Evolutionary conservation across 1,284 basidiomycete genomes (phyloP), one percentile per base, ranked within the genome.

Genomic region (Ganoderma boninense): DNA sequence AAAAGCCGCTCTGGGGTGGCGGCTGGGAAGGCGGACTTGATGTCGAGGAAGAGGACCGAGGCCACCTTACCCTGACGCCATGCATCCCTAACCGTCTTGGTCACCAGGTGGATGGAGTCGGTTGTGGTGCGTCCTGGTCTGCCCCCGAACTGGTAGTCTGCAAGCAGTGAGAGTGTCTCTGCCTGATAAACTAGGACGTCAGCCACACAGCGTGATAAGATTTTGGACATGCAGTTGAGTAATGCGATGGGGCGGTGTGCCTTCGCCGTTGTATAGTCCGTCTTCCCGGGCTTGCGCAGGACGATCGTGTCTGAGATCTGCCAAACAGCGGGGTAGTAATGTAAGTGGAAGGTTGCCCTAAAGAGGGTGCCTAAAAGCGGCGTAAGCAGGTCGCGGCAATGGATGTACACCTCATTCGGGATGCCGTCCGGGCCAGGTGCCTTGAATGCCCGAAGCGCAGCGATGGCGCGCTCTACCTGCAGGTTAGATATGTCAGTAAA

Each of bases 241-340:
- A 87, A 81, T 0, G 80, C 80, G 0, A 86, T 84, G 0, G 84
- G 85, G 0, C 83, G 73, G 67, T 82, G 85, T 0, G 84, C 74
- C 18, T 80, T 80, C 0, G 83, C 70, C 0, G 75, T 56, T 0
- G 74, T 69, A 73, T 87, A 86, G 70, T 80, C 77, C 0, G 78
- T 43, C 38, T 80, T 80, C 0, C 81, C 81, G 3, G 81, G 83
- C 69, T 87, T 87, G 13, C 77, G 68, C 0, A 87, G 71, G 0
- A 84, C 81, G 0, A 82, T 73, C 2, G 82, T 84, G 14, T 70
- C 71, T 3, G 77, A 80, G 0, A 70, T 52, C 29, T 76, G 75
- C 83, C 83, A 85, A 4, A 54, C 42, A 0, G 69, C 69, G 1
- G 79, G 80, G 75, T 82, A 85, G 52, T 71, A 64, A 0, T 73